Percentiles rank a stretch among this genome's conserved stretches.
Conservation (phyloP, 2,329 filamentous ascomycete species). For the Cercospora sp. region DNA sequence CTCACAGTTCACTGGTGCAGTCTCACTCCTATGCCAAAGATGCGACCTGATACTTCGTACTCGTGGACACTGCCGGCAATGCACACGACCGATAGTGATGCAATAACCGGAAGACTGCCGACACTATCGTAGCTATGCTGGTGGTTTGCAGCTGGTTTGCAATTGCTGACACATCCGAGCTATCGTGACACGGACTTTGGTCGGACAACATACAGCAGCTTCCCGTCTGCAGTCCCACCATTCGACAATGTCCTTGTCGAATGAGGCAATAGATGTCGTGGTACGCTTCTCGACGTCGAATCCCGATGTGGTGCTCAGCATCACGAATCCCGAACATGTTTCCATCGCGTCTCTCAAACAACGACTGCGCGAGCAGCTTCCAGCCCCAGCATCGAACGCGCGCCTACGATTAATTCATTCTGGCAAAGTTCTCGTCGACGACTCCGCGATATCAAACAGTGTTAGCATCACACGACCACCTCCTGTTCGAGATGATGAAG, state of each 20-base stretch:
- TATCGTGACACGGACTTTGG: not conserved
- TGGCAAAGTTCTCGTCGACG: slow-evolving; percentile 80
- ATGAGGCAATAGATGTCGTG: slow-evolving; percentile 63
- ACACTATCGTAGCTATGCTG: not conserved
- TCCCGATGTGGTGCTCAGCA: slow-evolving; percentile 77
- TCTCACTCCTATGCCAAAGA: not conserved
- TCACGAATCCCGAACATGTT: slow-evolving; percentile 66
- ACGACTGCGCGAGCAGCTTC: slow-evolving; percentile 72
- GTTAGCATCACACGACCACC: slow-evolving; percentile 64
- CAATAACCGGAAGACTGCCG: not conserved
- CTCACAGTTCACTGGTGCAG: not conserved
- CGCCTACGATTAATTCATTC: slow-evolving; percentile 87
- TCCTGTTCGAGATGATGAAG: slow-evolving; percentile 38
- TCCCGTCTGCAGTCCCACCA: not conserved
- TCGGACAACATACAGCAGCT: not conserved
- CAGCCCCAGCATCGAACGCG: slow-evolving; percentile 60
- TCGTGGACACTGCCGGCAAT: too few relatives aligned
- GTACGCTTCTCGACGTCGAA: slow-evolving; percentile 87
- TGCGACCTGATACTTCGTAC: too few relatives aligned
- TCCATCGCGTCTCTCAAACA: slow-evolving; percentile 79
- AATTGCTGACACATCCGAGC: slow-evolving; percentile 4
- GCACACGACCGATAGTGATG: not conserved
- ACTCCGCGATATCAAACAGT: slow-evolving; percentile 64
- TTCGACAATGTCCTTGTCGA: not conserved
- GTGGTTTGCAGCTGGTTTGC: not conserved